Evolutionary conservation across 164 flowering plant genomes (phyloP), one percentile per base, ranked within the genome.

Genomic region (Nelumbo lutea): DNA sequence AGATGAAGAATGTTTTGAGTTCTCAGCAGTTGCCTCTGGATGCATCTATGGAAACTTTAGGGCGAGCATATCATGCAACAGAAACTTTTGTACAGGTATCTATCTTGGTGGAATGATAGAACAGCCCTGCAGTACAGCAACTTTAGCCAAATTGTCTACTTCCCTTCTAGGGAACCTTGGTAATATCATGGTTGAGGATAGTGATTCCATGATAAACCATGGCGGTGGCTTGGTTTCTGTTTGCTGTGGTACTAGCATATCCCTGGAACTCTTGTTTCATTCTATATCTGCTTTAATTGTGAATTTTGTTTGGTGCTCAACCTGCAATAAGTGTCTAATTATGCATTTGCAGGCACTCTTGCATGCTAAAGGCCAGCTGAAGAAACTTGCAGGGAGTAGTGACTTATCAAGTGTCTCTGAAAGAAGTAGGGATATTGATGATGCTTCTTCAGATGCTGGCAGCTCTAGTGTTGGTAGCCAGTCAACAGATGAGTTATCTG

Each of bases 21-120:
- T 83, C 86, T 68, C 89, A 85, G 65, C 91, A 90, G 69, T 71
- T 96, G 72, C 97, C 98, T 44, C 86, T 87, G 69, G 84, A 84
- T 82, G 87, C 99, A 76, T 85, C 97, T 15, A 85, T 90, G 88
- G 99, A 96, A 83, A 84, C 77, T 66, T 80, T 96, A 66, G 97
- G 97, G 38, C 84, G 92, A 60, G 99, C 97, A 72, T 96, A 91
- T 81, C 97, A 87, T 83, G 99, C 95, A 57, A 96, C 97, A 7
- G 99, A 96, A 81, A 85, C 90, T 75, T 87, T 90, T 85, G 96
- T 90, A 3, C 98, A 89, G 98, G 99, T 92, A 77, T 55, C 15
- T 6, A 13, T 42, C 47, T 75, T 72, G 58, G 7, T 9, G 38
- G 14, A 43, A 57, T 51, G 39, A 50, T 42, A 52, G 11, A 11